phyloP scores from a whole-genome alignment of 768 basidiomycete species.

The Collybia sordida region DNA sequence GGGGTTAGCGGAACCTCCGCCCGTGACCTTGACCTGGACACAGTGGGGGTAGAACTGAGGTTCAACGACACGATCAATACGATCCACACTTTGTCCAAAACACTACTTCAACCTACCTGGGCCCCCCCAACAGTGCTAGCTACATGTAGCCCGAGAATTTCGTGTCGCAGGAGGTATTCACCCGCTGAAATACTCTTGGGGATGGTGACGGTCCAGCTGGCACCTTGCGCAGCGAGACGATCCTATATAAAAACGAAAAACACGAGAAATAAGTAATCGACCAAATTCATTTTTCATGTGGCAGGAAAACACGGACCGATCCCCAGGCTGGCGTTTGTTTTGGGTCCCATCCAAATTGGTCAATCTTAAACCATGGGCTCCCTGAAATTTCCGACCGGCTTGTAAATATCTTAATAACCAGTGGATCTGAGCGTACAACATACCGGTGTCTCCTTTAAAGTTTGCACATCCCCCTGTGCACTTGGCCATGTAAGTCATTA shows the following conservation, averaged over 20 bases:
- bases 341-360: slow-evolving; percentile 9
- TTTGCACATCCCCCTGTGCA: slow-evolving; percentile 17
- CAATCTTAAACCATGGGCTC: slow-evolving; percentile 4
- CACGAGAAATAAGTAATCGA: not conserved
- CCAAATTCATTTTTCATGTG: not conserved
- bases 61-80: too few relatives aligned
- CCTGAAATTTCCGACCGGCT: too few relatives aligned
- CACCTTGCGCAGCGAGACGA: slow-evolving; percentile 25
- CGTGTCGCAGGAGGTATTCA: slow-evolving; percentile 33
- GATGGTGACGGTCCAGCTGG: slow-evolving; percentile 27
- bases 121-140: slow-evolving; percentile 33
- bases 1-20: slow-evolving; percentile 31
- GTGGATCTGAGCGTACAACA: slow-evolving; percentile 13
- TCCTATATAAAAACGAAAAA: slow-evolving; percentile 1
- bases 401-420: not conserved
- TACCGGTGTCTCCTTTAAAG: slow-evolving; percentile 17
- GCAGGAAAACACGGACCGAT: slow-evolving; percentile 6
- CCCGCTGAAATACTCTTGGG: slow-evolving; percentile 32
- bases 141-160: slow-evolving; percentile 36
- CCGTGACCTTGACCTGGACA: slow-evolving; percentile 33
- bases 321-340: slow-evolving; percentile 13
- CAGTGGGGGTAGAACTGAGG: slow-evolving; percentile 30
- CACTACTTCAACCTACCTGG: slow-evolving; percentile 9
- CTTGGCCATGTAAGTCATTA: slow-evolving; percentile 21
- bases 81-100: too few relatives aligned